Base-by-base conservation (phyloP, 2,329 filamentous ascomycete species). In the Trichoderma afroharzianum region DNA sequence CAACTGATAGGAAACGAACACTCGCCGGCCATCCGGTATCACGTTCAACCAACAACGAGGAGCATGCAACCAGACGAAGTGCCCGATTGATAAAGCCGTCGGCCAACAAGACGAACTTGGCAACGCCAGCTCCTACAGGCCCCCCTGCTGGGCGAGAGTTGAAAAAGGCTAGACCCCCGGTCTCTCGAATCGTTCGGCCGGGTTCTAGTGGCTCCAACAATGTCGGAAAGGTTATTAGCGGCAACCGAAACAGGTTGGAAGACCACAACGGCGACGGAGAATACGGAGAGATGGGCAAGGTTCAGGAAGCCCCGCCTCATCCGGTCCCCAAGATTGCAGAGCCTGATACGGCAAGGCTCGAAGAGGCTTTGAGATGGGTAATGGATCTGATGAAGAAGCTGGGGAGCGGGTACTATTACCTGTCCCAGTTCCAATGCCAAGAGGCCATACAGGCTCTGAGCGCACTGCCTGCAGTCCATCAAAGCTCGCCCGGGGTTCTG, bases 401-500 rank as follows among this genome's bases (percentile, higher is more conserved):
- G 63, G 95, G 93, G 18, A 88, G 88, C 32, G 95, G 93, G 0
- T 97, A 95, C 80, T 91, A 92, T 76, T 87, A 91, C 6, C 85
- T 97, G 61, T 91, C 91, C 15, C 92, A 91, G 63, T 99, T 94
- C 79, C 91, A 92, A 76, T 93, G 93, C 75, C 84, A 88, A 26
- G 91, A 96, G 72, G 93, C 96, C 2, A 83, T 98, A 61, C 88
- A 92, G 73, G 86, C 90, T 3, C 94, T 95, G 79, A 87, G 87
- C 72, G 87, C 89, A 0, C 84, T 99, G 24, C 91, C 93, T 2
- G 84, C 88, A 33, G 83, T 86, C 6, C 95, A 98, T 77, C 90
- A 93, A 76, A 94, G 97, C 73, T 97, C 95, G 2, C 93, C 96
- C 1, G 98, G 94, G 93, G 94, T 98, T 15, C 86, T 98, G 71